These are phyloP conservation scores for Lasiodiplodia sp. DNA, from an alignment of 2,329 filamentous ascomycete genomes.

Conservation along the genomic window DNA sequence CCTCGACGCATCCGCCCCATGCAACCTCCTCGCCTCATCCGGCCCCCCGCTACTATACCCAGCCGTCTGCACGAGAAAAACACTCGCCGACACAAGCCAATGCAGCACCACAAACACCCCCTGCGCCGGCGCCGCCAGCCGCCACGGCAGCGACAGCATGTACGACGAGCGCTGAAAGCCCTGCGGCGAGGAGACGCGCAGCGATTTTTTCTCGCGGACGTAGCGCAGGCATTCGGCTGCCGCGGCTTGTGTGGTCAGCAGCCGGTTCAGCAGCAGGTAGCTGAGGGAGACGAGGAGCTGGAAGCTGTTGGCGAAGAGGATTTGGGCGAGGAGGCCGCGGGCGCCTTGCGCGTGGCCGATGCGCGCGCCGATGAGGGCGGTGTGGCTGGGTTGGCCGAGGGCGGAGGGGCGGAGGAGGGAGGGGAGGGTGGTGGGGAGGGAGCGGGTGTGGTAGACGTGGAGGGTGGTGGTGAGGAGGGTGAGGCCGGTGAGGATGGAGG, in stretches of 20 bases:
- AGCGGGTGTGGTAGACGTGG: not conserved
- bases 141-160: slow-evolving; percentile 50
- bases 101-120: slow-evolving; percentile 45
- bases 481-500: not conserved
- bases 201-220: slow-evolving; percentile 39
- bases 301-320: slow-evolving; percentile 9
- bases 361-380: not conserved
- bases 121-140: slow-evolving; percentile 47
- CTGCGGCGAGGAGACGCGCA: slow-evolving; percentile 48
- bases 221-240: slow-evolving; percentile 57
- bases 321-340: not conserved
- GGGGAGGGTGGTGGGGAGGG: not conserved
- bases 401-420: not conserved
- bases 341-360: not conserved
- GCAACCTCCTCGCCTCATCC: not conserved
- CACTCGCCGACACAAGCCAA: slow-evolving; percentile 53
- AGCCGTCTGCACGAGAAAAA: slow-evolving; percentile 47
- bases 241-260: slow-evolving; percentile 57
- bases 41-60: slow-evolving; percentile 31
- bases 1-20: slow-evolving; percentile 12
- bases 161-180: slow-evolving; percentile 51
- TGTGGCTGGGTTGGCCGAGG: not conserved
- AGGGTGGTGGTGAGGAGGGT: not conserved
- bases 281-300: slow-evolving; percentile 51
- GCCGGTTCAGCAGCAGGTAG: slow-evolving; percentile 56